Evolutionary conservation across 108 stramenopile species (phyloP).

Genomic region (Thalassiosira profunda): DNA sequence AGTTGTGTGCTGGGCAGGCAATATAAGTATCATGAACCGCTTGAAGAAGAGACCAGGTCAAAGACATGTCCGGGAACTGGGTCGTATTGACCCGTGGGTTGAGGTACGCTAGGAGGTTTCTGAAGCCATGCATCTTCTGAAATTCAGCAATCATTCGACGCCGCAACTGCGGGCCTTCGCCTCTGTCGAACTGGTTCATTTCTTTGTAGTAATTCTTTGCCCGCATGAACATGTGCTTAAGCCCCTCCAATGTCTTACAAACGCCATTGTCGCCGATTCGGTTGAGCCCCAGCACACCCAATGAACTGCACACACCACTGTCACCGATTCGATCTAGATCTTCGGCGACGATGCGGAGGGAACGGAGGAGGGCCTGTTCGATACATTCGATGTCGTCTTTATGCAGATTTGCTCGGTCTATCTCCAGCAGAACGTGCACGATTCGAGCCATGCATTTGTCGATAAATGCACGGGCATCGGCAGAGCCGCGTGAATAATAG

Average conservation of each 20-base stretch:
- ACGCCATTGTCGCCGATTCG: neutral
- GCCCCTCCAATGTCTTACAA: constrained; percentile 42
- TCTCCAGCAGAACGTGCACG: constrained; percentile 81
- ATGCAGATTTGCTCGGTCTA: constrained; percentile 74
- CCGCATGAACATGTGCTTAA: constrained; percentile 66
- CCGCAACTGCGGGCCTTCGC: constrained; percentile 50
- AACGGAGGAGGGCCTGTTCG: constrained; percentile 62
- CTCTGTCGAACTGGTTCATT: constrained; percentile 61
- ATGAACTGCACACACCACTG: neutral
- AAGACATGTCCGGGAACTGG: constrained; percentile 48
- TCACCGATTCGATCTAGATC: no score
- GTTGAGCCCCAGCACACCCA: neutral
- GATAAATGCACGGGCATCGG: constrained; percentile 69
- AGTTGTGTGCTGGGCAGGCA: no score
- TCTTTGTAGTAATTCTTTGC: constrained; percentile 84
- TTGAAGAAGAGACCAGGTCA: neutral
- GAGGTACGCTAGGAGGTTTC: constrained; percentile 54
- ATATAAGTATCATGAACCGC: no score
- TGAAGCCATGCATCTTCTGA: constrained; percentile 53
- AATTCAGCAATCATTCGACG: constrained; percentile 67
- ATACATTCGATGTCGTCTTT: constrained; percentile 76
- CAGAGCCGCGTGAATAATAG: constrained; percentile 15
- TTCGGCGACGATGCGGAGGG: constrained; percentile 59
- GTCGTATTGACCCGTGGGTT: constrained; percentile 30
- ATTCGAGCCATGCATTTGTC: constrained; percentile 74